Evolutionary conservation across 306 rosid species (phyloP).

Genomic region (Macrotyloma uniflorum): DNA sequence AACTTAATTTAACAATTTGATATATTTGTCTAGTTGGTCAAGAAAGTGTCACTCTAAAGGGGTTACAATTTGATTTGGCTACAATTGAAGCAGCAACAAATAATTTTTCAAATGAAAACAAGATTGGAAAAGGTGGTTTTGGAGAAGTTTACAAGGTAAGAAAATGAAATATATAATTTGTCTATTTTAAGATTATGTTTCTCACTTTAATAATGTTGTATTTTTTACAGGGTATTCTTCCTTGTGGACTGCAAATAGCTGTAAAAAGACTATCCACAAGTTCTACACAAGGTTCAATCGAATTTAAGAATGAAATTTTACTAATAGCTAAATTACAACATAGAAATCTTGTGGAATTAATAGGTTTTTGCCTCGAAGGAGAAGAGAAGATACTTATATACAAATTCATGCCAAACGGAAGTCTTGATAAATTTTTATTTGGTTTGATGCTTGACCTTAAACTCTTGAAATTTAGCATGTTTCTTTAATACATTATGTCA

Average conservation of each 20-base stretch:
- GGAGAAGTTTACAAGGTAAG: slow-evolving; percentile 7
- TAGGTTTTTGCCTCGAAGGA: not conserved
- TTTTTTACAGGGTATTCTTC: not conserved
- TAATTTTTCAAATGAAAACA: not conserved
- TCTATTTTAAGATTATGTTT: not conserved
- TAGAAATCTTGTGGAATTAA: not conserved
- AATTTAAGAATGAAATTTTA: not conserved
- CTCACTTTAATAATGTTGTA: not conserved
- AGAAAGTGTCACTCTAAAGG: not conserved
- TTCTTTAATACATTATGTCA: not conserved
- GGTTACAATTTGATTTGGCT: not conserved
- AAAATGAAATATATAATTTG: not conserved
- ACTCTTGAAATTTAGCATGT: not conserved
- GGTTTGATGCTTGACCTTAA: not conserved
- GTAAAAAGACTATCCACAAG: not conserved
- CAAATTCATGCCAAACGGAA: not conserved
- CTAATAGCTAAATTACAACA: not conserved
- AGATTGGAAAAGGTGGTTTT: not conserved
- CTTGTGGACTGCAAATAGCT: not conserved
- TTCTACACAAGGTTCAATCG: not conserved
- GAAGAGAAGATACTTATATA: not conserved
- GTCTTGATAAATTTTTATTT: not conserved
- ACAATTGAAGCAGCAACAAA: not conserved
- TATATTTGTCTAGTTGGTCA: not conserved
- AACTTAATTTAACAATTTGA: not conserved